These are phyloP conservation scores for Linum usitatissimum DNA, from an alignment of 345 rosid genomes.

Conservation along the genomic window DNA sequence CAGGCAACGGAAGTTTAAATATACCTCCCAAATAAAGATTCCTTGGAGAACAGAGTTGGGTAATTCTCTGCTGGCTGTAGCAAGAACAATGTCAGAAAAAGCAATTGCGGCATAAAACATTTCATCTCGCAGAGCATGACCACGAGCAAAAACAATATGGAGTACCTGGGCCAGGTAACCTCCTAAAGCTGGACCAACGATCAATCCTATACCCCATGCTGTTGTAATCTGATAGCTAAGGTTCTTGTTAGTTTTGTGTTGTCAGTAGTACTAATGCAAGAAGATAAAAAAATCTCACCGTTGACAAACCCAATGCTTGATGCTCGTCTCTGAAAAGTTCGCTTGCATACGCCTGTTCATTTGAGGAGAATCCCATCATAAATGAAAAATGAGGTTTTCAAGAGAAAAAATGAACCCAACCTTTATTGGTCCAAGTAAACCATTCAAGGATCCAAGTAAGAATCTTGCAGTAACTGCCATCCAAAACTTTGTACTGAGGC, in stretches of 20 bases:
- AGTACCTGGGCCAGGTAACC: conserved; percentile 75
- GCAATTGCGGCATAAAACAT: background rate
- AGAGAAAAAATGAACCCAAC: conserved; percentile 14
- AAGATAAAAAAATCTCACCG: conserved; percentile 30
- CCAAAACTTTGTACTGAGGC: conserved; percentile 56
- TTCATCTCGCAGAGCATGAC: background rate
- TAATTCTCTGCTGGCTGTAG: conserved; percentile 64
- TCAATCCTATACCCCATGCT: conserved; percentile 65
- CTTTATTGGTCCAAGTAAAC: conserved; percentile 58
- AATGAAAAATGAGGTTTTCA: background rate
- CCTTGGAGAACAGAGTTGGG: conserved; percentile 37
- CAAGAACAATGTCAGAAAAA: background rate
- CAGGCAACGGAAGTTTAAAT: background rate
- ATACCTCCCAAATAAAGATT: conserved; percentile 61
- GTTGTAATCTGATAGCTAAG: conserved; percentile 44
- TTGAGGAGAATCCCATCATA: conserved; percentile 6
- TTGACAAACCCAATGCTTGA: conserved; percentile 60
- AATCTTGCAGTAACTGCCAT: conserved; percentile 53
- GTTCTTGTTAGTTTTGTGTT: background rate
- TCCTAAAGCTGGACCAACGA: conserved; percentile 78
- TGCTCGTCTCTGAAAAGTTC: conserved; percentile 62
- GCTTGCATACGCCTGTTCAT: conserved; percentile 64
- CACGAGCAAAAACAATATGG: too few species aligned
- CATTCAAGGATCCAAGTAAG: conserved; percentile 50
- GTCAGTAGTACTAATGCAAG: background rate